Evolutionary conservation across 139 green algal genomes (phyloP).

Genomic region (Chlorella sp.): DNA sequence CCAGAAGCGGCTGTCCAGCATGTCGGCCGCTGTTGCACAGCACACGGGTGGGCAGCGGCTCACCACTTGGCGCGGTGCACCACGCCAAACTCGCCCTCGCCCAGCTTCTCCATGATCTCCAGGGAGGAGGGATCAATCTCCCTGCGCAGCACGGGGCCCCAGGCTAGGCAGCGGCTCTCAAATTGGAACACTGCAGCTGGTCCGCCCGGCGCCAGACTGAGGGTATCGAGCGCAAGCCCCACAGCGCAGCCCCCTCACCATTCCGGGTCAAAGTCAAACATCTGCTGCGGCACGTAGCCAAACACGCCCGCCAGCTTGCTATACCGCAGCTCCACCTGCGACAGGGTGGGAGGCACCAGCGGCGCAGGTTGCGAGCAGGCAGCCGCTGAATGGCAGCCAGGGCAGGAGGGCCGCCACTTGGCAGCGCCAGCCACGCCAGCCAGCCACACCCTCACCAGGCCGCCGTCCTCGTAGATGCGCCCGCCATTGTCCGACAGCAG

Average conservation of each 20-base stretch:
- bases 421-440: no score
- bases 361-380: not conserved
- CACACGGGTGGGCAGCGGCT: not conserved
- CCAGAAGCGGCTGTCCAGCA: not conserved
- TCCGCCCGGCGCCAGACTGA: no score
- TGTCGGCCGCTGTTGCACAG: not conserved
- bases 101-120: slow-evolving; percentile 83
- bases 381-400: not conserved
- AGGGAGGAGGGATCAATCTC: slow-evolving; percentile 85
- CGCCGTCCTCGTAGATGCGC: slow-evolving; percentile 65
- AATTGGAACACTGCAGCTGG: no score
- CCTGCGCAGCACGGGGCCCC: slow-evolving; percentile 24
- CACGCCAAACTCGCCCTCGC: slow-evolving; percentile 91
- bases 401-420: no score
- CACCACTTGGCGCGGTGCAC: slow-evolving; percentile 88
- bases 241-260: slow-evolving; percentile 43
- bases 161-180: not conserved
- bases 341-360: no score
- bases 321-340: slow-evolving; percentile 66
- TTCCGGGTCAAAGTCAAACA: slow-evolving; percentile 80
- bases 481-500: slow-evolving; percentile 72
- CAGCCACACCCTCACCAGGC: slow-evolving; percentile 52
- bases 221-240: no score
- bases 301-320: slow-evolving; percentile 63
- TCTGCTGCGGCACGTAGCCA: slow-evolving; percentile 59